Evolutionary conservation across 495 filamentous ascomycete species (phyloP), one percentile per base, ranked within the genome.

Genomic region (Aspergillus affinis): DNA sequence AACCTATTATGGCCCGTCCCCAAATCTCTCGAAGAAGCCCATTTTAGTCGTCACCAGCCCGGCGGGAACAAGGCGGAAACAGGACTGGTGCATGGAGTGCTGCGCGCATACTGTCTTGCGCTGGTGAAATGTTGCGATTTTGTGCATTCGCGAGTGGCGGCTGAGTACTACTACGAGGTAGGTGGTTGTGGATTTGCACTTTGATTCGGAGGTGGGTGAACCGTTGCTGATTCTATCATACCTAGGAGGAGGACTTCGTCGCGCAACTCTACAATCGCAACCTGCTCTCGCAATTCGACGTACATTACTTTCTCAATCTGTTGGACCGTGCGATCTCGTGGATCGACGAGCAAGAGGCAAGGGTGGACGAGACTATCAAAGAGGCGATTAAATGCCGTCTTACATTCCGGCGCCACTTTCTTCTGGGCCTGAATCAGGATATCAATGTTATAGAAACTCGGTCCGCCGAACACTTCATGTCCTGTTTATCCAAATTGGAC

Each of bases 211-310:
- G 57, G 20, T 50, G 47, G n/a, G 41, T 51, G 26, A 30, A 2
- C 15, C 5, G 17, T 8, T 18, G 30, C 62, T 65, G 49, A 67
- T 59, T 46, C 20, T 45, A 41, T 10, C 9, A 15, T 41, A 55
- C 48, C 57, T 64, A 95, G 90, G 94, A 98, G 75, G 94, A 98
- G 74, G 94, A 98, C 66, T 97, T 98, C 64, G 89, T 92, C 21
- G 90, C 90, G 4, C 91, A 95, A 69, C 85, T 93, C 0, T 98
- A 93, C 70, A 88, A 91, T 61, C 84, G 93, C 27, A 82, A 81
- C 47, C 81, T 99, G 0, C 75, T 98, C 27, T 82, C 86, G 41
- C 71, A 81, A 6, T 79, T 93, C 44, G 80, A 86, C 30, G 65
- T 72, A 6, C 72, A 77, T 6, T 77, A 83, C 10, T 84, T 93